These are phyloP conservation scores for Nicotiana benthamiana DNA, from an alignment of 257 asterid genomes.

Conservation along the genomic window DNA sequence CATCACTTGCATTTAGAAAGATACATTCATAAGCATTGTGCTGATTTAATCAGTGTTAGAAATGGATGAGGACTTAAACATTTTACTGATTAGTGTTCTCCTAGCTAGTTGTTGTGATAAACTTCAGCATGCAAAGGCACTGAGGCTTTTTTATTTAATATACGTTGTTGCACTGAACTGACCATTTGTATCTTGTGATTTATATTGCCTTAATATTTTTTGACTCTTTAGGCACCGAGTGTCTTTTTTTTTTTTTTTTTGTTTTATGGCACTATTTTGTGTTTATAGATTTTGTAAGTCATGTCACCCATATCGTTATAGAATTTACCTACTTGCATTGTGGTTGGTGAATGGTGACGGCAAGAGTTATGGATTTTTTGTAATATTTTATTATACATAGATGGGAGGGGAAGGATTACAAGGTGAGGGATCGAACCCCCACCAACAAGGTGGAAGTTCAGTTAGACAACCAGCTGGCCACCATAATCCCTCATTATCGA, in stretches of 20 bases:
- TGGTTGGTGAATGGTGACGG: not conserved
- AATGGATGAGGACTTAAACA: slow-evolving; percentile 6
- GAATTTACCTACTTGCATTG: not conserved
- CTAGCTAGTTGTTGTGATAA: not conserved
- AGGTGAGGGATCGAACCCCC: too few species aligned
- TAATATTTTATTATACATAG: not conserved
- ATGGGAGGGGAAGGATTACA: too few species aligned
- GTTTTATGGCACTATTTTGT: not conserved
- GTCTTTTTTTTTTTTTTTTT: not conserved
- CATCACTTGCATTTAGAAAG: not conserved
- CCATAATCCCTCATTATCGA: not conserved
- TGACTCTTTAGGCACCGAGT: not conserved
- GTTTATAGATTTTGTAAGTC: not conserved
- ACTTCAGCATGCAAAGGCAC: not conserved
- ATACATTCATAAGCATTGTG: not conserved
- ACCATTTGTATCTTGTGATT: not conserved
- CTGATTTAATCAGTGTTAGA: not conserved
- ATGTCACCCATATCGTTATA: not conserved
- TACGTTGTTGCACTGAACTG: not conserved
- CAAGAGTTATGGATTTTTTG: not conserved
- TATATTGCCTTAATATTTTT: not conserved
- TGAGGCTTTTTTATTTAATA: not conserved
- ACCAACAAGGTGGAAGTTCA: too few species aligned
- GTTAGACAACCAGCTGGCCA: too few species aligned
- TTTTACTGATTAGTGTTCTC: not conserved